Evolutionary conservation across 2,329 filamentous ascomycete genomes (phyloP), one percentile per base, ranked within the genome.

Genomic region (Fusarium miscanthi): DNA sequence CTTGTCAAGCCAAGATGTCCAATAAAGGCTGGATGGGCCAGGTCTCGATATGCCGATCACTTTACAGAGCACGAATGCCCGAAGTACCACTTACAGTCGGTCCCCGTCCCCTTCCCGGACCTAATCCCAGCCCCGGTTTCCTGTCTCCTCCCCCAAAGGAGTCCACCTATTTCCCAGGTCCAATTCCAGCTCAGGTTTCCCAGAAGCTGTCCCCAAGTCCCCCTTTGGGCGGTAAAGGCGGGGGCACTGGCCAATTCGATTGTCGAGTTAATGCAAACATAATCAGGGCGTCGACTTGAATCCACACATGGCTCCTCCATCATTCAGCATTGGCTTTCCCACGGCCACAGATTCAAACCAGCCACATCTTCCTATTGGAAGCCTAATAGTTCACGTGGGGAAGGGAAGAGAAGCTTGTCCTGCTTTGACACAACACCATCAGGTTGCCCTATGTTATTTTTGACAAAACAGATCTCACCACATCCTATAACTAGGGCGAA

Each of bases 211-310:
- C 62, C 66, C 64, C 53, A 68, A 70, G 46, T 59, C 58, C 73
- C 67, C 73, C 52, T 70, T 71, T 66, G 54, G 70, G 75, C 75
- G 74, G 74, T 74, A 77, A 76, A 71, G 75, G 75, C 75, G 75
- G 75, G 75, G 75, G 66, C 67, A 63, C 60, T 73, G 66, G 67
- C 51, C 73, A 69, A 67, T 73, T 65, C 46, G 53, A 73, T 69
- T 52, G 60, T 73, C 66, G 65, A 73, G 72, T 72, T 64, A 73
- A 71, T 77, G 62, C 63, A 75, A 69, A 65, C 74, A 66, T 74
- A 76, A 76, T 75, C 75, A 58, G 70, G 75, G 75, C 70, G 73
- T 77, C 69, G 72, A 70, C 75, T 77, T 63, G 75, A 77, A 77
- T 48, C 75, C 75, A 77, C 75, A 66, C 69, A 64, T 63, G 72